phyloP scores from a whole-genome alignment of 1,139 yeast genomes.

The Suhomyces bolitotheri region DNA sequence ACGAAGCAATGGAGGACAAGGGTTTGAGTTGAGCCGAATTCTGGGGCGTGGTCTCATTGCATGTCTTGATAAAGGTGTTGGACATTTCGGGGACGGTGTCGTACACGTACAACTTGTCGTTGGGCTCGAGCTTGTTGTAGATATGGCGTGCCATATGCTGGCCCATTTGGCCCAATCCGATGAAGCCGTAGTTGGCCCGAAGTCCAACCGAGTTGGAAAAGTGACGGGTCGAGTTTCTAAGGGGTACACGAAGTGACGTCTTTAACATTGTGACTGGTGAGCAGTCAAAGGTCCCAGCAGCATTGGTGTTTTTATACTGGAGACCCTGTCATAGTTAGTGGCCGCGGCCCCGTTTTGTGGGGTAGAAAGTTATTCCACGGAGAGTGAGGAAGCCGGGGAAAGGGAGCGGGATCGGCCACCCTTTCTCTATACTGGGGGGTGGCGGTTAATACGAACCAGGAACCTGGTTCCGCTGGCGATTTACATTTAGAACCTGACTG shows the following conservation, averaged over 20 bases:
- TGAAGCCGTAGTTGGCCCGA: slow-evolving; percentile 47
- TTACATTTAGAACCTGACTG: too few relatives aligned
- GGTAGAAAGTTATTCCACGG: too few relatives aligned
- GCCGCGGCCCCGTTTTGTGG: too few relatives aligned
- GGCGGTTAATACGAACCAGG: too few relatives aligned
- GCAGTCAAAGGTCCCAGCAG: background rate
- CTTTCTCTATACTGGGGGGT: too few relatives aligned
- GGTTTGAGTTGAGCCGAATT: slow-evolving; percentile 23
- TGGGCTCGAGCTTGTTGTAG: slow-evolving; percentile 39
- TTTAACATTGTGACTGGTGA: slow-evolving; percentile 13
- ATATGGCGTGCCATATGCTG: slow-evolving; percentile 60
- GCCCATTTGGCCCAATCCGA: slow-evolving; percentile 64
- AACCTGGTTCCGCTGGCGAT: too few relatives aligned
- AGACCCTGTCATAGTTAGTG: too few relatives aligned
- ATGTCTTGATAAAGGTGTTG: slow-evolving; percentile 27
- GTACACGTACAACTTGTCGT: slow-evolving; percentile 45
- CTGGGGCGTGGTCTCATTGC: slow-evolving; percentile 26
- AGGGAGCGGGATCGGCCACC: too few relatives aligned
- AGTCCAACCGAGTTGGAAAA: slow-evolving; percentile 22
- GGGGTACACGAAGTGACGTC: too few relatives aligned
- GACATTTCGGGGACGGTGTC: slow-evolving; percentile 42
- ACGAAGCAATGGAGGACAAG: slow-evolving; percentile 27
- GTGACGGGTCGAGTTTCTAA: slow-evolving; percentile 20
- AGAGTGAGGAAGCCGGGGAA: too few relatives aligned
- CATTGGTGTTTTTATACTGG: background rate